Base-by-base conservation (phyloP, 1,284 basidiomycete genomes). In the Thelephora terrestris region DNA sequence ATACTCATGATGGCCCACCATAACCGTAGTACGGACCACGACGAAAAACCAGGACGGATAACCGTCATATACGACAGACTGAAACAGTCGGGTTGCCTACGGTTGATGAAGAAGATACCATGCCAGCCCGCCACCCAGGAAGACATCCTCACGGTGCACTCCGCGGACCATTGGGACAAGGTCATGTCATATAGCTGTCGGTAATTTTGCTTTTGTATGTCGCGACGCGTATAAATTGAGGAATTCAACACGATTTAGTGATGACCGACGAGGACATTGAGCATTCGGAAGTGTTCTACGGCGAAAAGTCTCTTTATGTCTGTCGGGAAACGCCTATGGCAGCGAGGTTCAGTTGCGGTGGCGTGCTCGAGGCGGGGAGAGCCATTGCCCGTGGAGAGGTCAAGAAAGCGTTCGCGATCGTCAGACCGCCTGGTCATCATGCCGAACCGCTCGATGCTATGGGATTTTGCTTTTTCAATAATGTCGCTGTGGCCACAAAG, bases 401-500 rank as follows among this genome's bases (percentile, higher is more conserved):
- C 34, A 74, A 81, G 54, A 96, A 94, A 60, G 76, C 87, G 0
- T 87, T 97, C 59, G 94, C 93, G 1, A 88, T 96, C 55, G 89
- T 97, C 36, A 77, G 93, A 23, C 93, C 93, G n/a, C 93, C 93
- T 0, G 93, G 93, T 0, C 93, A 97, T 64, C 93, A 97, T 59
- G 92, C 93, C 24, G 93, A 97, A 64, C 94, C 94, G 3, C 84
- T 92, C 53, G 85, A 91, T 61, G 86, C 90, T 58, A 95, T 94
- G 87, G 93, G 93, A 1, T 97, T 97, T 65, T 97, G 93, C 66
- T 91, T 97, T 69, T 95, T 90, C 70, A 97, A 97, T 67, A 97
- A 97, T 57, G 91, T 93, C 21, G 88, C 92, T 3, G 85, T 97
- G 5, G 91, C 92, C 1, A 78, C 88, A 43, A 78, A 74, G 63